Percentiles rank a stretch among this genome's conserved stretches.
These are phyloP conservation scores for Aspergillus sp. DNA, from an alignment of 2,329 filamentous ascomycete species.

Conservation along the genomic window DNA sequence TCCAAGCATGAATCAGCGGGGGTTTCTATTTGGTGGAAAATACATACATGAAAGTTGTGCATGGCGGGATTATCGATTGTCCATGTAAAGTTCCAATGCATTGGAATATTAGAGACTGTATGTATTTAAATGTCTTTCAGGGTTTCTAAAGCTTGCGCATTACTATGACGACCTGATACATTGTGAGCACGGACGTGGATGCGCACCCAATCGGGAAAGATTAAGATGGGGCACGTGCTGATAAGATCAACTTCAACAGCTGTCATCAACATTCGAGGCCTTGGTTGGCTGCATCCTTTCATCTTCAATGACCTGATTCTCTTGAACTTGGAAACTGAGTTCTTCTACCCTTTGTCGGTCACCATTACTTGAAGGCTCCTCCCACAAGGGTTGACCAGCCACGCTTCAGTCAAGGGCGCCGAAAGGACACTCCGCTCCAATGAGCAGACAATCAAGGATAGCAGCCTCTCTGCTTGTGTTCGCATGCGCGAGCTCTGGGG, in stretches of 20 bases:
- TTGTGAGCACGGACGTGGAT: background rate
- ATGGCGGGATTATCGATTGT: background rate
- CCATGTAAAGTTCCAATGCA: too few relatives aligned
- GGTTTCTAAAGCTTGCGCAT: background rate
- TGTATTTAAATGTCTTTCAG: background rate
- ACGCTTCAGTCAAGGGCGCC: background rate
- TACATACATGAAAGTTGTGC: background rate
- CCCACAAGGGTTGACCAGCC: background rate
- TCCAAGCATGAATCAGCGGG: conserved; percentile 10
- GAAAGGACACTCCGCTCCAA: conserved; percentile 17
- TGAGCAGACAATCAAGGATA: conserved; percentile 30
- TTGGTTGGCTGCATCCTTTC: background rate
- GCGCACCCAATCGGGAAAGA: background rate
- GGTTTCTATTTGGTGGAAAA: background rate
- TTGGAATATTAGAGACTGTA: background rate
- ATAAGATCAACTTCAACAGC: conserved; percentile 24
- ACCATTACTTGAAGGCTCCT: background rate
- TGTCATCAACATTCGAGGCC: conserved; percentile 11
- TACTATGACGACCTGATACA: too few relatives aligned
- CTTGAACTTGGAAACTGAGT: background rate
- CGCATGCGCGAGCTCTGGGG: conserved; percentile 37
- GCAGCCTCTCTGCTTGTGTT: conserved; percentile 38
- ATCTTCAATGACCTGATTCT: background rate
- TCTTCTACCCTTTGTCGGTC: background rate
- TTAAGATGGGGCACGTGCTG: conserved; percentile 21